Conservation (phyloP, 257 asterid genomes). For the Penstemon barbatus region DNA sequence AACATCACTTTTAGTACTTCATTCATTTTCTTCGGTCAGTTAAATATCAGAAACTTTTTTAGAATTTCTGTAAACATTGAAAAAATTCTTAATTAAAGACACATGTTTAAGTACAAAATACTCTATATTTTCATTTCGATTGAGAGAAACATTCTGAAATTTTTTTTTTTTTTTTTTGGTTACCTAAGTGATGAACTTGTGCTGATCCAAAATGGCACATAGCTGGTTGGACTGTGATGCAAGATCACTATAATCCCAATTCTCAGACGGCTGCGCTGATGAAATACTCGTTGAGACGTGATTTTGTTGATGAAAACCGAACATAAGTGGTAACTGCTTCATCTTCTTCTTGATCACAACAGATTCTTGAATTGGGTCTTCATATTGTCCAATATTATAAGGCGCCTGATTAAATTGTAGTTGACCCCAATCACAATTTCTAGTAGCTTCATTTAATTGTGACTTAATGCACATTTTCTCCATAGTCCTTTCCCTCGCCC, state of each 20-base stretch:
- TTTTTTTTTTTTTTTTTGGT: slow-evolving; percentile 3
- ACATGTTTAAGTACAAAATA: too few species aligned
- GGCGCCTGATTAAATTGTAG: background rate
- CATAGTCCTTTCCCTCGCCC: slow-evolving; percentile 86
- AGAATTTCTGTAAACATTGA: too few species aligned
- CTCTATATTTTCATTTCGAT: too few species aligned
- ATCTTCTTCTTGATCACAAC: slow-evolving; percentile 11
- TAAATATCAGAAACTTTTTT: too few species aligned
- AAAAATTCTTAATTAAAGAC: too few species aligned
- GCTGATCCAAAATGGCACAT: slow-evolving; percentile 44
- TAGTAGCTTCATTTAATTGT: slow-evolving; percentile 31
- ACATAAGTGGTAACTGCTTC: background rate
- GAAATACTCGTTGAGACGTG: background rate
- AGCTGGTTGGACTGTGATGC: slow-evolving; percentile 40
- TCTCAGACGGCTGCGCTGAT: slow-evolving; percentile 19
- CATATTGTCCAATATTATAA: background rate
- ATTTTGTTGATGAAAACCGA: background rate
- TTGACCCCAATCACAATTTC: too few species aligned
- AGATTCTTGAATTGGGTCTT: slow-evolving; percentile 10
- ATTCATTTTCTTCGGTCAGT: too few species aligned
- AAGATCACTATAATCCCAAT: slow-evolving; percentile 48
- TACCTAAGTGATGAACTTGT: slow-evolving; percentile 57
- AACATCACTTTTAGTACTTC: background rate
- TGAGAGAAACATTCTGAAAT: background rate
- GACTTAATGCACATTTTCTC: slow-evolving; percentile 50